Base-by-base conservation (phyloP, 2,329 filamentous ascomycete genomes). In the Talaromyces sp. region DNA sequence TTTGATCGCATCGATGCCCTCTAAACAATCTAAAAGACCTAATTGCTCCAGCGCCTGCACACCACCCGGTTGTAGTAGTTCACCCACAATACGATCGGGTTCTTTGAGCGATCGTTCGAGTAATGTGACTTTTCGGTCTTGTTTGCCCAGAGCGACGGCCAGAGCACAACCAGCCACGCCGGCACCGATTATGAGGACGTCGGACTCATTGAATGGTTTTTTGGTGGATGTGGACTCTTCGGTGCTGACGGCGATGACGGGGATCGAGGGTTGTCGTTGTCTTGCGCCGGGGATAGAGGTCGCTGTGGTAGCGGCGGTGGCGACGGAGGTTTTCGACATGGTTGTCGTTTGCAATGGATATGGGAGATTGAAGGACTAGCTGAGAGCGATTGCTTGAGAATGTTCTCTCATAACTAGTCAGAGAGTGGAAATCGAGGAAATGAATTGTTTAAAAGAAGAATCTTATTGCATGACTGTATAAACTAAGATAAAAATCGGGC, bases 31-130 rank as follows among this genome's bases (percentile, higher is more conserved):
- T 63, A 82, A 84, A 68, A 99, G 80, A 2, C 95, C 95, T 59
- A 99, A 82, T 74, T 91, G 87, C 73, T 88, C 85, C 72, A 99
- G 83, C 8, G 95, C 91, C 61, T 87, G 83, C 39, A 97, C 88
- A 59, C 95, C 95, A 60, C 95, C 95, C 0, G 95, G 95, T 79
- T 99, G 95, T 71, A 99, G 82, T 69, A 99, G 81, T 81, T 99
- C 95, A 71, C 95, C 95, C 57, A 99, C 93, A 70, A 99, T 99
- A 68, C 95, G 88, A 80, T 98, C 90, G 22, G 95, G 95, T 81
- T 98, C 90, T 78, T 92, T 92, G 79, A 98, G 83, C 79, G 88
- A 96, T 72, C 87, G 87, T 81, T 99, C 95, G 60, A 99, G 86
- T 60, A 99, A 82, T 31, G 98, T 85, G 31, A 99, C 93, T 76